Base-by-base conservation (phyloP, 2,329 filamentous ascomycete genomes). In the Fusarium aywerte region DNA sequence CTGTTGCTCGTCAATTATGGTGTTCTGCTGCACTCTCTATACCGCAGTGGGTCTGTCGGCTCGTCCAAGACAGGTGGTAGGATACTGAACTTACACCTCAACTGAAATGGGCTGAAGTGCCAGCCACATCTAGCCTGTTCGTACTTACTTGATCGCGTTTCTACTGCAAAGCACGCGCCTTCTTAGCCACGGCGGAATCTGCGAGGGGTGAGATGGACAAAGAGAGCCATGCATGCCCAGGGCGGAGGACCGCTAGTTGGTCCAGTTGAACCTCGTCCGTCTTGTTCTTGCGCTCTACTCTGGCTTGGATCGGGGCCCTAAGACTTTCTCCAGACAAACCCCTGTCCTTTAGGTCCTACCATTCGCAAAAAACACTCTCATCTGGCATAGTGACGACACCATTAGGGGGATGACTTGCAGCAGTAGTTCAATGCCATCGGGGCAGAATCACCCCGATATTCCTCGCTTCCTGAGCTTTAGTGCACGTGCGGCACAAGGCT, bases 381-480 rank as follows among this genome's bases (percentile, higher is more conserved):
- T 62, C 31, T 60, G 49, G 44, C 27, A 54, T 69, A 52, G 43
- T 47, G 39, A 54, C 50, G 50, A 45, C 55, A 61, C 51, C 32
- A 49, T 56, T 47, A 67, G 39, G 36, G 42, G 50, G 15, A 72
- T 72, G 69, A 70, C 69, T 68, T 72, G 69, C 69, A 72, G 64
- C 45, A 56, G 44, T 59, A 63, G 67, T 38, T 67, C 50, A 15
- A 52, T 35, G 35, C 38, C 33, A 36, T 57, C 52, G 29, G 52
- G 18, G 51, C 47, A 56, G 55, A 35, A 39, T 43, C 54, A 33
- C 36, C 47, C 49, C 54, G 36, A 40, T 43, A 43, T 36, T 35
- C 15, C 45, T 49, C 23, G n/a, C 45, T 49, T 36, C 32, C n/a
- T 18, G 21, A 23, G 52, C n/a, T n/a, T 23, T 59, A 53, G 47